Evolutionary conservation across 2,329 filamentous ascomycete species (phyloP).

Genomic region (Ilyonectria mors-panacis): DNA sequence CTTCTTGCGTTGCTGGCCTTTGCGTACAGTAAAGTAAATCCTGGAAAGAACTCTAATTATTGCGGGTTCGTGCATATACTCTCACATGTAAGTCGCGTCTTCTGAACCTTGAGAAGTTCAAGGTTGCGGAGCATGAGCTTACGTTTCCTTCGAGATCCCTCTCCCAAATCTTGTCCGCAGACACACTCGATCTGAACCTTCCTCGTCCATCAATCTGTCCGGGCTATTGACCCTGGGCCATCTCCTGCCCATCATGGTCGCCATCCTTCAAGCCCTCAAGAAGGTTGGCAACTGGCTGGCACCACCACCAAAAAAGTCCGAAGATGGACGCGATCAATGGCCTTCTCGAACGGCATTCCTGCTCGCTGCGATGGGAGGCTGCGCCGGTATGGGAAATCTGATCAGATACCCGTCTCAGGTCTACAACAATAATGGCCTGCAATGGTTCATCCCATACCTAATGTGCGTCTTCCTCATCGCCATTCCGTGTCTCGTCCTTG

Average conservation of each 20-base stretch:
- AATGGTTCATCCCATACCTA: slow-evolving; percentile 73
- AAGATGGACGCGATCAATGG: slow-evolving; percentile 67
- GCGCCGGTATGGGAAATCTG: slow-evolving; percentile 71
- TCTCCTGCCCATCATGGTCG: slow-evolving; percentile 33
- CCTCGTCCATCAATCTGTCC: neutral
- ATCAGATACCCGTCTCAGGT: slow-evolving; percentile 71
- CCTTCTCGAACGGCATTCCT: slow-evolving; percentile 69
- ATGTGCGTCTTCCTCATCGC: slow-evolving; percentile 69
- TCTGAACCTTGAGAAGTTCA: neutral
- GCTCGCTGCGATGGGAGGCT: slow-evolving; percentile 71
- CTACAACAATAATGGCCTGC: slow-evolving; percentile 72
- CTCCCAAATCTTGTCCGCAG: neutral
- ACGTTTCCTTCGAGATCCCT: neutral
- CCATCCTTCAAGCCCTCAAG: slow-evolving; percentile 43
- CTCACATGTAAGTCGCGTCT: slow-evolving; percentile 1
- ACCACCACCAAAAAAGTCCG: slow-evolving; percentile 54
- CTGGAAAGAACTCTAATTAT: slow-evolving; percentile 18
- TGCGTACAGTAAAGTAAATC: slow-evolving; percentile 11
- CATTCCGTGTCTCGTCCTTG: slow-evolving; percentile 69
- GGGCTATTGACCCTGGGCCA: neutral
- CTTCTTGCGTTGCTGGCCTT: neutral
- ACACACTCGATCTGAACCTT: neutral
- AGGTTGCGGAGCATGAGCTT: slow-evolving; percentile 2
- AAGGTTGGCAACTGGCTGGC: slow-evolving; percentile 53
- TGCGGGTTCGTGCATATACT: neutral